Base-by-base conservation (phyloP, 1,139 yeast genomes). In the Nakaseomyces glabratus region DNA sequence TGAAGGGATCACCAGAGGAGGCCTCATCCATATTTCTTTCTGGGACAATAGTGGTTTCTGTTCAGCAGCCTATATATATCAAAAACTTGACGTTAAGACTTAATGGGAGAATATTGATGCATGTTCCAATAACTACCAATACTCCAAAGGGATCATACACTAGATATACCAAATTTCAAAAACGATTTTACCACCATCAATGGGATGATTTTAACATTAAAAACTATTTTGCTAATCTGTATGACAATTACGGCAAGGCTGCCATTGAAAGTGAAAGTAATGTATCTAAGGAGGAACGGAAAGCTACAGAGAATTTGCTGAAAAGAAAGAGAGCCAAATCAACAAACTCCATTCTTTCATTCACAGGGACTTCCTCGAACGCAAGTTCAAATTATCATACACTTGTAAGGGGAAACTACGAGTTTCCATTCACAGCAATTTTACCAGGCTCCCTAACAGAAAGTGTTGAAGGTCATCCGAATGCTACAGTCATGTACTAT, bases 391-490 rank as follows among this genome's bases (percentile, higher is more conserved):
- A 47, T 21, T 43, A 57, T 14, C 62, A 58, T 24, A 58, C 66
- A 2, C 57, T 81, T 35, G 66, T 68, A 0, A 75, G 69, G 43
- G 98, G 98, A 1, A 85, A 84, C 55, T 86, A 90, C 55, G 94
- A 84, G 52, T 73, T 90, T 48, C 97, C 98, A 0, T 90, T 90
- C 54, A 79, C 81, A 43, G 72, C 93, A 1, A 69, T 86, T 19
- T 55, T 90, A 12, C 96, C 96, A 0, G 97, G 97, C 0, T 69
- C 75, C 24, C 68, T 82, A 38, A 79, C 86, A 1, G 98, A 90
- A 58, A 78, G 94, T 20, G 79, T 90, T 6, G 96, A 88, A 55
- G 96, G 96, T 2, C 66, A 86, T 34, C 88, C 88, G 1, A 86
- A 90, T 14, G 93, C 86, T 11, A 73, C 82, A 3, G 69, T 84